A percentile compares a stretch with the other conserved stretches of the same genome.
Evolutionary conservation across 1,139 yeast species (phyloP).

Genomic region (Nakaseomyces uthaithaninus): DNA sequence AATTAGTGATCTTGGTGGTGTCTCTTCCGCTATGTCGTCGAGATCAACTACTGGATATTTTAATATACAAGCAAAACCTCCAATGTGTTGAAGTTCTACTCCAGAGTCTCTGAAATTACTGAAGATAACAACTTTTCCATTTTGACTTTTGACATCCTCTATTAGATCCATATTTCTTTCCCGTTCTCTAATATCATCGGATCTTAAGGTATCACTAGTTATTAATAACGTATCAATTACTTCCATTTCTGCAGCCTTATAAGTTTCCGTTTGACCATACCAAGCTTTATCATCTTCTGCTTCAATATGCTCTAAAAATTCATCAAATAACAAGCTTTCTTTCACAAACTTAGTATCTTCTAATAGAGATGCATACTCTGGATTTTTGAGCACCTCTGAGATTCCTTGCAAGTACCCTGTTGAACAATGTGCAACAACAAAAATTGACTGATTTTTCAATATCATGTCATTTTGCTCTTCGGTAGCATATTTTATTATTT

Average conservation of each 20-base stretch:
- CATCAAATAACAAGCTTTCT: slow-evolving; percentile 64
- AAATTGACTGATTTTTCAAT: slow-evolving; percentile 54
- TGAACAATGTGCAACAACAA: slow-evolving; percentile 73
- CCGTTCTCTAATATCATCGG: slow-evolving; percentile 62
- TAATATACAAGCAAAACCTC: slow-evolving; percentile 85
- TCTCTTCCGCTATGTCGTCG: slow-evolving; percentile 44
- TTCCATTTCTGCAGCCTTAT: slow-evolving; percentile 64
- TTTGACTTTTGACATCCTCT: slow-evolving; percentile 59
- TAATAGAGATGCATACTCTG: slow-evolving; percentile 55
- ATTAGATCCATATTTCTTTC: slow-evolving; percentile 59
- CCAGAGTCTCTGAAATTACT: slow-evolving; percentile 88
- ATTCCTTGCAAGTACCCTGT: slow-evolving; percentile 91
- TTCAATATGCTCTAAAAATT: slow-evolving; percentile 66
- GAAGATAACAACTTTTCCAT: slow-evolving; percentile 73
- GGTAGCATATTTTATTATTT: slow-evolving; percentile 48
- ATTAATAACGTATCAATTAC: slow-evolving; percentile 70
- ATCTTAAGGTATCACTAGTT: slow-evolving; percentile 72
- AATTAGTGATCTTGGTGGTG: slow-evolving; percentile 3
- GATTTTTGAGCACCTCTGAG: slow-evolving; percentile 72
- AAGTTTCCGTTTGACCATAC: slow-evolving; percentile 83
- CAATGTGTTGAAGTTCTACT: slow-evolving; percentile 75
- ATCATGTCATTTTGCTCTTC: slow-evolving; percentile 48
- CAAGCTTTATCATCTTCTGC: slow-evolving; percentile 81
- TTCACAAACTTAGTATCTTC: slow-evolving; percentile 77
- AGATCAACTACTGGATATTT: slow-evolving; percentile 79